phyloP scores from a whole-genome alignment of 1,284 basidiomycete species.

The Somion occarium region DNA sequence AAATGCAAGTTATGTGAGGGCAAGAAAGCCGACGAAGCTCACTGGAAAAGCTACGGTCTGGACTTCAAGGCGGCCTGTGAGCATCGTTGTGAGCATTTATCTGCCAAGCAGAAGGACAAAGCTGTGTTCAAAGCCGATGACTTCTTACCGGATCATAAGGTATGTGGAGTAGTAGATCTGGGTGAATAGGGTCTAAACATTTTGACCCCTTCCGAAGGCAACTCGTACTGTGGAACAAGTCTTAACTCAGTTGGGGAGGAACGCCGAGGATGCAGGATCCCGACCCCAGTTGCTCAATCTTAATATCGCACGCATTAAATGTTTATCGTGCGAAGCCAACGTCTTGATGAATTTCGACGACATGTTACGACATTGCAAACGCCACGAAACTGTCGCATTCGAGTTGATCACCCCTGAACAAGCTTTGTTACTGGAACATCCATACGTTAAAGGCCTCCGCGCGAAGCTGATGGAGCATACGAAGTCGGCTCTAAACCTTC shows the following conservation, averaged over 20 bases:
- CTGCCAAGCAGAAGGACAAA: constrained; percentile 26
- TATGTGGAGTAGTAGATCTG: constrained; percentile 26
- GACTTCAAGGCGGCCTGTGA: constrained; percentile 52
- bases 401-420: constrained; percentile 17
- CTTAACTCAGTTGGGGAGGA: constrained; percentile 27
- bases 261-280: constrained; percentile 30
- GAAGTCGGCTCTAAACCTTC: constrained; percentile 21
- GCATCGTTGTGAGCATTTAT: constrained; percentile 43
- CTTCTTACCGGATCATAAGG: constrained; percentile 56
- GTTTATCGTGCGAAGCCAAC: constrained; percentile 46
- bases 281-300: too few species aligned
- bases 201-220: constrained; percentile 30
- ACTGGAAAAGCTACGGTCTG: constrained; percentile 36
- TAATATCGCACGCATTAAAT: constrained; percentile 42
- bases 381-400: constrained; percentile 53
- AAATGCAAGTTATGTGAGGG: constrained; percentile 34
- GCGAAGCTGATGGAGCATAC: constrained; percentile 26
- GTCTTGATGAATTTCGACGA: constrained; percentile 46
- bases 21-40: constrained; percentile 5
- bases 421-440: constrained; percentile 14
- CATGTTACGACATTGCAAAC: constrained; percentile 53
- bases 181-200: neutral
- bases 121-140: constrained; percentile 41
- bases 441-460: constrained; percentile 28
- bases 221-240: constrained; percentile 35